phyloP scores from a whole-genome alignment of 1,284 basidiomycete genomes.

The Peniophora sp. region DNA sequence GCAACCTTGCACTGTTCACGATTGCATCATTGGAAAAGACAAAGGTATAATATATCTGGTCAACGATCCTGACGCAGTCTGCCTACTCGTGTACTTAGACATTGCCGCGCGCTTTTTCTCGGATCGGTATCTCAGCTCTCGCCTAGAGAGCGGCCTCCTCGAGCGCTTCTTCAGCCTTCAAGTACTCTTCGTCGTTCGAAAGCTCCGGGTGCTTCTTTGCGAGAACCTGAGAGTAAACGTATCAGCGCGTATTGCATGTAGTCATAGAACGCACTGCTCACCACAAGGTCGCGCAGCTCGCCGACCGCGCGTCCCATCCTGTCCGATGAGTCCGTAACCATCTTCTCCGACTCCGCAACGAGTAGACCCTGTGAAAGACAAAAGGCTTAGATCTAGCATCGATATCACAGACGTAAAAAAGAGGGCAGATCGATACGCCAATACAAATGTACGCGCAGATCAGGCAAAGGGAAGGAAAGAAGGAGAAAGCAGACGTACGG shows the following conservation, averaged over 20 bases:
- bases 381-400: not conserved
- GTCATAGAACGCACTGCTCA: constrained; percentile 31
- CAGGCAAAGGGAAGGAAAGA: constrained; percentile 1
- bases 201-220: constrained; percentile 44
- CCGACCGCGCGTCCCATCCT: constrained; percentile 54
- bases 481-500: constrained; percentile 45
- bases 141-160: constrained; percentile 34
- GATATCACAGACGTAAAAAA: not conserved
- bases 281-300: constrained; percentile 64
- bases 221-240: constrained; percentile 26
- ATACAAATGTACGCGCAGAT: not conserved
- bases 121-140: not conserved
- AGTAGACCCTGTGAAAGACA: constrained; percentile 48
- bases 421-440: not conserved
- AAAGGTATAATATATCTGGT: too few relatives aligned
- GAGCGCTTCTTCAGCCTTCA: constrained; percentile 53
- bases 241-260: constrained; percentile 1
- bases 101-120: too few relatives aligned
- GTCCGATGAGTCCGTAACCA: constrained; percentile 63
- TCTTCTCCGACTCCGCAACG: constrained; percentile 73
- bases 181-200: constrained; percentile 41
- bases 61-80: too few relatives aligned
- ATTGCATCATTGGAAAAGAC: too few relatives aligned
- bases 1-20: too few relatives aligned
- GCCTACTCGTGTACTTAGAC: too few relatives aligned